Evolutionary conservation across 2,329 filamentous ascomycete species (phyloP).

Genomic region (Elsinoe perseae): DNA sequence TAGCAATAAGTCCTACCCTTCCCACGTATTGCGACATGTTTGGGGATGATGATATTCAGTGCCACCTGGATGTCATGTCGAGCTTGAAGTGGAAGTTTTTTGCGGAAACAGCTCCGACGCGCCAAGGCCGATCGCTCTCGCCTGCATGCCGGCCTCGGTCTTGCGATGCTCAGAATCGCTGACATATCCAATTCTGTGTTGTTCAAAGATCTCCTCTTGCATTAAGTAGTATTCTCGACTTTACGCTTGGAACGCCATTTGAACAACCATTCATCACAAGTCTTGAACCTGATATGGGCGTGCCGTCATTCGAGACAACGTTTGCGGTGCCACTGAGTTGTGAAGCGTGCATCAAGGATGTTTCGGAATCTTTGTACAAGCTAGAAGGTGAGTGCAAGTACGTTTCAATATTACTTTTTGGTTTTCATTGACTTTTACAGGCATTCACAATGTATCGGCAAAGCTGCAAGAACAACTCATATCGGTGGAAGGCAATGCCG

Average conservation of each 20-base stretch:
- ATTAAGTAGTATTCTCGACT: too few relatives aligned
- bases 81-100: constrained; percentile 7
- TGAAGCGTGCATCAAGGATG: constrained; percentile 77
- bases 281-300: constrained; percentile 15
- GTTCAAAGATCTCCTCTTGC: not conserved
- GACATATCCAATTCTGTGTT: not conserved
- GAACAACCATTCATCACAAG: too few relatives aligned
- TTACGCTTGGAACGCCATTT: too few relatives aligned
- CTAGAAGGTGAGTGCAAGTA: too few relatives aligned
- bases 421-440: too few relatives aligned
- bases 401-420: too few relatives aligned
- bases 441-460: constrained; percentile 74
- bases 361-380: constrained; percentile 70
- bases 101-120: constrained; percentile 11
- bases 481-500: constrained; percentile 77
- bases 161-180: constrained; percentile 1
- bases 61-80: not conserved
- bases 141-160: not conserved
- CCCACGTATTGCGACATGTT: constrained; percentile 74
- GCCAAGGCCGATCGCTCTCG: constrained; percentile 3
- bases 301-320: constrained; percentile 59
- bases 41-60: constrained; percentile 10
- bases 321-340: constrained; percentile 94
- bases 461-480: constrained; percentile 77
- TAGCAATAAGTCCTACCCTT: constrained; percentile 48